phyloP scores from a whole-genome alignment of 805 yeast genomes.

The Zygosaccharomyces siamensis region DNA sequence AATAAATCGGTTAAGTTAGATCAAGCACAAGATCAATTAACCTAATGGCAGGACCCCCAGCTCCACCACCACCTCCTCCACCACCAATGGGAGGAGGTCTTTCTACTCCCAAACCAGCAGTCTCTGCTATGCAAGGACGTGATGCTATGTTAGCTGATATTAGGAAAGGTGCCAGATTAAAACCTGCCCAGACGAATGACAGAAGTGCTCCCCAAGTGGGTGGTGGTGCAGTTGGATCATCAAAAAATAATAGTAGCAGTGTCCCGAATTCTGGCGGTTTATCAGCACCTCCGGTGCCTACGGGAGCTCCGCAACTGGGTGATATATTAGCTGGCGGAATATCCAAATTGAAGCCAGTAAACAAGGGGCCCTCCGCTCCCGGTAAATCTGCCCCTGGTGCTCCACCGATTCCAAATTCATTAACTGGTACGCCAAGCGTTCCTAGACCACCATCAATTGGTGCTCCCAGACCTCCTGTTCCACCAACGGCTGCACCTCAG shows the following conservation, averaged over 20 bases:
- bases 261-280: conserved; percentile 17
- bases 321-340: conserved; percentile 60
- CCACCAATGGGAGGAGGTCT: conserved; percentile 37
- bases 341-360: conserved; percentile 58
- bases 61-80: conserved; percentile 60
- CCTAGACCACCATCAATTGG: conserved; percentile 9
- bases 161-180: conserved; percentile 58
- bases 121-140: conserved; percentile 37
- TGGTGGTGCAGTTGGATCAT: conserved; percentile 23
- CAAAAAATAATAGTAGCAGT: conserved; percentile 9
- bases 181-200: conserved; percentile 61
- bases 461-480: conserved; percentile 20
- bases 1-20: not conserved
- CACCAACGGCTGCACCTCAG: conserved; percentile 18
- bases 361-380: conserved; percentile 30
- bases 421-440: conserved; percentile 21
- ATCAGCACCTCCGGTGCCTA: conserved; percentile 31
- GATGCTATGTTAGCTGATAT: conserved; percentile 75
- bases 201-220: conserved; percentile 57
- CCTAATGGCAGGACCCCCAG: conserved; percentile 33
- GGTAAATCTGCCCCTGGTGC: conserved; percentile 35
- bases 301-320: conserved; percentile 34
- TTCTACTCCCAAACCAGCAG: conserved; percentile 31
- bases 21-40: not conserved
- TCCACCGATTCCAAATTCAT: conserved; percentile 38